Evolutionary conservation across 1,139 yeast genomes (phyloP).

Genomic region (Candida sanyaensis): DNA sequence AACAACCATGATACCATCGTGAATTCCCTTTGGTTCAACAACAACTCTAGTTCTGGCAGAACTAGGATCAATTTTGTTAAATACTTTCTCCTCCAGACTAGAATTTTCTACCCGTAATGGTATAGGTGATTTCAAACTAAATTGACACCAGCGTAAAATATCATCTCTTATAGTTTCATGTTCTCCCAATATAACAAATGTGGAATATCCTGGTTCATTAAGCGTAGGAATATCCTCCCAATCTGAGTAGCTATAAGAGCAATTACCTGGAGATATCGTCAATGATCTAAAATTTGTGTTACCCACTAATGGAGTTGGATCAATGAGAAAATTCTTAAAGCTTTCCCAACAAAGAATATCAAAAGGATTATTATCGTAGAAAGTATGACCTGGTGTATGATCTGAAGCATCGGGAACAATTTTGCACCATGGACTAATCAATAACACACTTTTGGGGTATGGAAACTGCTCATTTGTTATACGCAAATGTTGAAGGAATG

Average conservation of each 20-base stretch:
- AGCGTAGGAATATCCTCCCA: constrained; percentile 40
- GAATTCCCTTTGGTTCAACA: constrained; percentile 49
- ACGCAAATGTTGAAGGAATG: constrained; percentile 30
- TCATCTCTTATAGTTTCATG: constrained; percentile 48
- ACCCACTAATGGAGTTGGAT: constrained; percentile 14
- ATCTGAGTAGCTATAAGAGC: constrained; percentile 22
- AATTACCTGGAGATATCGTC: constrained; percentile 19
- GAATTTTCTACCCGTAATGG: constrained; percentile 23
- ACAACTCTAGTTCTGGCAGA: constrained; percentile 21
- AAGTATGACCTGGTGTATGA: constrained; percentile 31
- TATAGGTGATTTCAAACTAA: constrained; percentile 32
- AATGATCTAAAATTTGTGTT: constrained; percentile 11
- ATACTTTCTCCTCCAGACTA: constrained; percentile 20
- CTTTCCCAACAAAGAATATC: constrained; percentile 30
- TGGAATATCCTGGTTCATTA: constrained; percentile 23
- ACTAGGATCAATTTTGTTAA: constrained; percentile 14
- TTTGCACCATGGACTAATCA: constrained; percentile 46
- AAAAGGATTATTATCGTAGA: constrained; percentile 29
- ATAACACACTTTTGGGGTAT: constrained; percentile 32
- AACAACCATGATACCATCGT: constrained; percentile 37
- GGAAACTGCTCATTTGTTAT: constrained; percentile 15
- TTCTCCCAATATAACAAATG: constrained; percentile 41
- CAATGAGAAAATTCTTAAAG: constrained; percentile 7
- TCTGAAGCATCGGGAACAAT: constrained; percentile 15
- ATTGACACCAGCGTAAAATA: constrained; percentile 35